A percentile compares a stretch with the other conserved stretches of the same genome.
phyloP scores from a whole-genome alignment of 768 basidiomycete genomes.

The Plicaturopsis crispa region DNA sequence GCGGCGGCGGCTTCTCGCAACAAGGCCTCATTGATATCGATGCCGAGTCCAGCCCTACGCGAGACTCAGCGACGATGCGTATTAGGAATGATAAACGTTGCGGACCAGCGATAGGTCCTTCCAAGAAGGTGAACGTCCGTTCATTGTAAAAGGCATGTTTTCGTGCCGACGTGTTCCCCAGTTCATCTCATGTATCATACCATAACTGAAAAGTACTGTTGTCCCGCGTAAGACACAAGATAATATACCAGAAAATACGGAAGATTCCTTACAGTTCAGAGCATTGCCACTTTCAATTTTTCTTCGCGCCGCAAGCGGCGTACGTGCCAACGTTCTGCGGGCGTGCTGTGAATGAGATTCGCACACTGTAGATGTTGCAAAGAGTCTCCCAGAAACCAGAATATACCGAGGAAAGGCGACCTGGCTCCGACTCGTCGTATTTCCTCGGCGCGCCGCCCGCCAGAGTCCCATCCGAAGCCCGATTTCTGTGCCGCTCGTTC shows the following conservation, averaged over 20 bases:
- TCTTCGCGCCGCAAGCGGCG: no score
- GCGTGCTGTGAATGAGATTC: no score
- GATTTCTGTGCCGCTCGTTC: no score
- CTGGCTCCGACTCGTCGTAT: no score
- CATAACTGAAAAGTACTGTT: conserved; percentile 21
- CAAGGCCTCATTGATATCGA: conserved; percentile 50
- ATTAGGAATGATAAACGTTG: conserved; percentile 21
- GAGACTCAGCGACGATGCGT: no score
- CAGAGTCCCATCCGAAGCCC: no score
- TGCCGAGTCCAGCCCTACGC: conserved; percentile 45
- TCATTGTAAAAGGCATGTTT: conserved; percentile 54
- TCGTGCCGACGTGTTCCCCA: conserved; percentile 65
- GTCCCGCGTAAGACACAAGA: not conserved
- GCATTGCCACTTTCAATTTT: no score
- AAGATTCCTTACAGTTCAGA: conserved; percentile 46
- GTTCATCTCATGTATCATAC: conserved; percentile 61
- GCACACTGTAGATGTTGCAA: no score
- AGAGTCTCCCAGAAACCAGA: no score
- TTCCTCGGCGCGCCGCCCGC: no score
- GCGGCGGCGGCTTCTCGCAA: conserved; percentile 25
- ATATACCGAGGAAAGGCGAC: no score
- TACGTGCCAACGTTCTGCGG: no score
- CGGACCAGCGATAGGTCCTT: conserved; percentile 41
- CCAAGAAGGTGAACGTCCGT: conserved; percentile 41
- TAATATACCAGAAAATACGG: not conserved